These are phyloP conservation scores for Cystofilobasidium macerans DNA, from an alignment of 768 basidiomycete genomes.

Conservation along the genomic window DNA sequence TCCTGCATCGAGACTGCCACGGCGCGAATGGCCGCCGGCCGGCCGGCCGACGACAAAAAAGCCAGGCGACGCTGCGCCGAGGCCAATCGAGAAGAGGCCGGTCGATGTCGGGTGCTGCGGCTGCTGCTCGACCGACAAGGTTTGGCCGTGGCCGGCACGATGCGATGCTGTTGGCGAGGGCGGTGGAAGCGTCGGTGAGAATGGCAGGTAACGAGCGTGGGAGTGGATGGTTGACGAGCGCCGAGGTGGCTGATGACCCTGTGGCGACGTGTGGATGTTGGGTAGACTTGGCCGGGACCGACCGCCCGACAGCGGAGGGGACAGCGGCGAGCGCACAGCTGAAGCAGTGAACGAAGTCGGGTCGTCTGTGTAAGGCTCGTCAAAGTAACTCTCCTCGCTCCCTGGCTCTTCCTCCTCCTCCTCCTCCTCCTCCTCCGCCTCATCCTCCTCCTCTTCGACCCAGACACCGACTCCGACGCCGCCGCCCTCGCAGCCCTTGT, in stretches of 20 bases:
- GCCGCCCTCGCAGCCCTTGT: slow-evolving; percentile 33
- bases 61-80: slow-evolving; percentile 38
- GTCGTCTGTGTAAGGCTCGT: slow-evolving; percentile 15
- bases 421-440: neutral
- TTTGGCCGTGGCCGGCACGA: slow-evolving; percentile 3
- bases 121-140: neutral
- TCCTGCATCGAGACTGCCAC: neutral
- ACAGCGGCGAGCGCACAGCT: neutral
- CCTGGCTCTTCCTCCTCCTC: slow-evolving; percentile 11
- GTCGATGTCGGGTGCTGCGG: slow-evolving; percentile 14
- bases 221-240: slow-evolving; percentile 3
- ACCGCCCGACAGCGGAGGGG: slow-evolving; percentile 7
- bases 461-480: slow-evolving; percentile 38
- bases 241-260: neutral
- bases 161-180: slow-evolving; percentile 3
- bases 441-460: slow-evolving; percentile 35
- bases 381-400: neutral
- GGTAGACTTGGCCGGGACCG: neutral
- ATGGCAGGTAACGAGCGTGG: neutral
- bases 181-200: neutral
- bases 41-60: slow-evolving; percentile 30
- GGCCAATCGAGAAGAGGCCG: slow-evolving; percentile 36
- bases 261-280: slow-evolving; percentile 10
- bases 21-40: neutral
- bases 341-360: slow-evolving; percentile 10